Evolutionary conservation across 768 basidiomycete species (phyloP).

Genomic region (Leccinum olivaceopallidum): DNA sequence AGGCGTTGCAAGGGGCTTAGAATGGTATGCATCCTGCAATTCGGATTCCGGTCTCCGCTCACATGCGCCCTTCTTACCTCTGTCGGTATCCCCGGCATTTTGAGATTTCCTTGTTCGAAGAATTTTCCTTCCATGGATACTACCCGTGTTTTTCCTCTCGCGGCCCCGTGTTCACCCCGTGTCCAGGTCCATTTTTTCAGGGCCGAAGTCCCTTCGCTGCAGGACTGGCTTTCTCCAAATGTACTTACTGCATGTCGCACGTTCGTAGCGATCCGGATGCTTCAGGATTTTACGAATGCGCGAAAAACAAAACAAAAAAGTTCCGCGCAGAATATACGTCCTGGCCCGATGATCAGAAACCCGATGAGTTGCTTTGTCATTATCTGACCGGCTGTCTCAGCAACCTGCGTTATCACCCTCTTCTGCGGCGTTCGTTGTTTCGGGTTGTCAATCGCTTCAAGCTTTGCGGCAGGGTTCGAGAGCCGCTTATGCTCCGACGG

Average conservation of each 20-base stretch:
- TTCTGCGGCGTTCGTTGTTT: conserved; percentile 3
- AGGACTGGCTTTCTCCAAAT: not conserved
- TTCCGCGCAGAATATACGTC: not conserved
- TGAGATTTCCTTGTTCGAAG: not conserved
- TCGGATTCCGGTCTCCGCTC: not conserved
- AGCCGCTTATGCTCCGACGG: conserved; percentile 12
- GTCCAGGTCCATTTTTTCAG: not conserved
- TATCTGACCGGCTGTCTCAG: not conserved
- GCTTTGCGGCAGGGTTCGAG: not conserved
- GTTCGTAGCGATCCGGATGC: not conserved
- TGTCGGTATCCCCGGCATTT: not conserved
- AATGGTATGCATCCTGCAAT: not conserved
- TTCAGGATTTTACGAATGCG: not conserved
- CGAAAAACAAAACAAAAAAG: conserved; percentile 4
- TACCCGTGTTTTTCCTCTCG: not conserved
- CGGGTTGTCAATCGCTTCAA: conserved; percentile 7
- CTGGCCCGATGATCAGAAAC: not conserved
- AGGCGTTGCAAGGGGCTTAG: not conserved
- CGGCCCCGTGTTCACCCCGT: not conserved
- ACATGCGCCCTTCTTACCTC: not conserved
- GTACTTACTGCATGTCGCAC: conserved; percentile 3
- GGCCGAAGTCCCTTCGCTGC: not conserved
- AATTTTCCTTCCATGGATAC: not conserved
- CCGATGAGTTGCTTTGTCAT: not conserved
- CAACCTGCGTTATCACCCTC: conserved; percentile 1